Evolutionary conservation across 2,329 filamentous ascomycete genomes (phyloP), one percentile per base, ranked within the genome.

Genomic region (Aspergillus aculeatinus): DNA sequence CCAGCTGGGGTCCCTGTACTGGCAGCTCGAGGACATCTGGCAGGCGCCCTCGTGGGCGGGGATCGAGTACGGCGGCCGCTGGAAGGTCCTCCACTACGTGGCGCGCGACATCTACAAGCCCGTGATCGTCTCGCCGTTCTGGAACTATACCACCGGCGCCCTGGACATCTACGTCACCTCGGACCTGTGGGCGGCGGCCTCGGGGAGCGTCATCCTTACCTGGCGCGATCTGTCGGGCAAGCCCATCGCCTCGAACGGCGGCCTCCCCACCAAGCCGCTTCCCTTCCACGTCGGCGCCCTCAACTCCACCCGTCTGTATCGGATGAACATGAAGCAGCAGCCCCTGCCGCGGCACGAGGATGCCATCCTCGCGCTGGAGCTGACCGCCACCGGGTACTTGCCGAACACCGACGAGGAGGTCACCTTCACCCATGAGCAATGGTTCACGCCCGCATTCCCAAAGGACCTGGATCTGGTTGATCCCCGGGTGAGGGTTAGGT

Each of bases 21-120:
- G 86, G 86, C 86, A 88, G 67, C 76, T 89, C 1, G 85, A 88
- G 64, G 86, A 88, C 66, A 82, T 86, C 60, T 87, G 85, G 85
- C 84, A 86, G 63, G 85, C 84, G 1, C 85, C 86, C 0, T 86
- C 84, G 0, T 88, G 86, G 85, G 83, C 85, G 0, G 82, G 84
- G 0, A 83, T 88, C 35, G 86, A 88, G 68, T 87, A 87, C 61
- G 82, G 83, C 53, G 85, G 85, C 0, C 76, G 86, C 1, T 87
- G 85, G 85, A 88, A 88, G 68, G 79, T 86, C 0, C 71, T 88
- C 19, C 85, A 87, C 60, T 85, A 87, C 59, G 75, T 80, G 1
- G 81, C 82, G 2, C 83, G 82, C 59, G 83, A 87, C 58, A 81
- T 85, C 25, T 88, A 85, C 65, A 72, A 83, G 55, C 79, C 79